A percentile compares a stretch with the other conserved stretches of the same genome.
Conservation (phyloP, 306 rosid genomes). For the Rubus idaeus region DNA sequence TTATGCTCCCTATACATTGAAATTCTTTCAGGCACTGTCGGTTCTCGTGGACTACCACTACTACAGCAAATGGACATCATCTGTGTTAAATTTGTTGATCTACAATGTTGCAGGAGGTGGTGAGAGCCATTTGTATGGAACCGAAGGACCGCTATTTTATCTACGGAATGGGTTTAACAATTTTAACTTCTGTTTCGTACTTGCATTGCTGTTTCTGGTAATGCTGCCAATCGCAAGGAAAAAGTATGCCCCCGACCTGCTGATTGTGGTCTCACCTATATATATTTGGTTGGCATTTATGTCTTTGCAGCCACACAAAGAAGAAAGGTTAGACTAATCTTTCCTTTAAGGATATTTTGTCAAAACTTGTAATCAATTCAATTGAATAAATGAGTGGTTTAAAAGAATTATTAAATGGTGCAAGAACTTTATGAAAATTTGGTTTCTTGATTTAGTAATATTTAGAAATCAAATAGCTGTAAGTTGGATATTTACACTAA, state of each 20-base stretch:
- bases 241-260: conserved; percentile 74
- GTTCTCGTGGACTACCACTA: conserved; percentile 57
- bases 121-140: conserved; percentile 92
- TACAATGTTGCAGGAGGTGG: conserved; percentile 96
- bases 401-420: neutral
- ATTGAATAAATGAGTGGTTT: neutral
- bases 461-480: neutral
- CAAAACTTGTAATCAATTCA: neutral
- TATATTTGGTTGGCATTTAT: conserved; percentile 91
- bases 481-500: neutral
- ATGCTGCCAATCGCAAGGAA: conserved; percentile 66
- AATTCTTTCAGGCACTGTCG: conserved; percentile 60
- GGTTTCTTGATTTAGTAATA: neutral
- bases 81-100: conserved; percentile 75
- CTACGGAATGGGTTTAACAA: conserved; percentile 93
- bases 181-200: conserved; percentile 79
- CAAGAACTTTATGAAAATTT: neutral
- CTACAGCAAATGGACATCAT: conserved; percentile 89
- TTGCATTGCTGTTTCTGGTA: conserved; percentile 80
- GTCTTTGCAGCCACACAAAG: conserved; percentile 98
- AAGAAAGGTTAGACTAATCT: conserved; percentile 68
- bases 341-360: neutral
- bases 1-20: conserved; percentile 14
- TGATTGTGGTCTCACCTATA: conserved; percentile 80
- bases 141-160: conserved; percentile 80